Evolutionary conservation across 306 rosid genomes (phyloP).

Genomic region (Vigna trinervia): DNA sequence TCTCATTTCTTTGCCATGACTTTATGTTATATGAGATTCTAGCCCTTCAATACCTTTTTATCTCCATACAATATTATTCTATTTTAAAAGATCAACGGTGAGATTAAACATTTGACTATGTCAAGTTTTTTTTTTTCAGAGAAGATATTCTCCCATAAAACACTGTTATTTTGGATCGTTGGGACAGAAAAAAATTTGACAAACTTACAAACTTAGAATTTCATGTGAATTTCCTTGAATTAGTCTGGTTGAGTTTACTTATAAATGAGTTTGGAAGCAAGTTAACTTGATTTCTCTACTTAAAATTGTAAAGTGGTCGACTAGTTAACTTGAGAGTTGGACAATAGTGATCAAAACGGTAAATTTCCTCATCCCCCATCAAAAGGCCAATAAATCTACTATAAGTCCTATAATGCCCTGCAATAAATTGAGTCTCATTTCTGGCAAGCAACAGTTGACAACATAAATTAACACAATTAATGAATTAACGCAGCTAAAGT

Average conservation of each 20-base stretch:
- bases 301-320: not conserved
- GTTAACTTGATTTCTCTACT: not conserved
- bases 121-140: not conserved
- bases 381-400: slow-evolving; percentile 23
- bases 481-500: not conserved
- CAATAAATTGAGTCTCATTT: slow-evolving; percentile 5
- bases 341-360: not conserved
- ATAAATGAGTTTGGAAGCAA: not conserved
- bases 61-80: not conserved
- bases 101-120: not conserved
- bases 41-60: not conserved
- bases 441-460: slow-evolving; percentile 1
- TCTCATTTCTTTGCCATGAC: not conserved
- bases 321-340: not conserved
- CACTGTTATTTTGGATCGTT: not conserved
- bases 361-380: slow-evolving; percentile 5
- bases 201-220: not conserved
- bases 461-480: slow-evolving; percentile 14
- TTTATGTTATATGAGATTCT: not conserved
- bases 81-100: not conserved
- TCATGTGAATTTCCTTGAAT: not conserved
- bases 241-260: not conserved
- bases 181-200: not conserved
- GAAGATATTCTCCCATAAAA: not conserved
- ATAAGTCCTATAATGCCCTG: not conserved